phyloP scores from a whole-genome alignment of 768 basidiomycete genomes.

The Russula sp. region DNA sequence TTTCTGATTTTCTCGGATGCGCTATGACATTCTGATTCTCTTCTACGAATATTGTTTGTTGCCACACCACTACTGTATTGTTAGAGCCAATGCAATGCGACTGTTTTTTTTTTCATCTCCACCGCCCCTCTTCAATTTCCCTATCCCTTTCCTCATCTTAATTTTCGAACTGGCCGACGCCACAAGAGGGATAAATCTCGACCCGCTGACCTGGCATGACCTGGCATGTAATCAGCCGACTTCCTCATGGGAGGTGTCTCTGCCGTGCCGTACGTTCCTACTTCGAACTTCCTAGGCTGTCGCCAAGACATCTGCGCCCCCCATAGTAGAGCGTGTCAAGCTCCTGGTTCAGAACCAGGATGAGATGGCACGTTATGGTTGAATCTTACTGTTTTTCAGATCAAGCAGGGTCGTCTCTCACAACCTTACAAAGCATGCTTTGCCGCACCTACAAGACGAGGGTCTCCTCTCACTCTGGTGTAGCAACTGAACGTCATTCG shows the following conservation, averaged over 20 bases:
- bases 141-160: too few species aligned
- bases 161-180: too few species aligned
- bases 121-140: too few species aligned
- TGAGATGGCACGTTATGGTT: slow-evolving; percentile 79
- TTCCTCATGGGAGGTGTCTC: slow-evolving; percentile 98
- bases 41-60: too few species aligned
- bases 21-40: too few species aligned
- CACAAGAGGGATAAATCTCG: too few species aligned
- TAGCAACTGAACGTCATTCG: slow-evolving; percentile 99
- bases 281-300: slow-evolving; percentile 63
- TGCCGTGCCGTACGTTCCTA: slow-evolving; percentile 61
- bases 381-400: slow-evolving; percentile 53
- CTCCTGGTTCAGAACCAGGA: slow-evolving; percentile 98
- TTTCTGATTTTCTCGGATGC: too few species aligned
- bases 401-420: slow-evolving; percentile 98
- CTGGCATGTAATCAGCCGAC: slow-evolving; percentile 56
- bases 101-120: too few species aligned
- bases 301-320: slow-evolving; percentile 98
- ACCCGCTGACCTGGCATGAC: too few species aligned
- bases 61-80: too few species aligned
- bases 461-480: slow-evolving; percentile 95
- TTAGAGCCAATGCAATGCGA: too few species aligned
- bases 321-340: slow-evolving; percentile 99
- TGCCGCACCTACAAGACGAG: slow-evolving; percentile 90
- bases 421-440: slow-evolving; percentile 99